Evolutionary conservation across 2,329 filamentous ascomycete species (phyloP), one percentile per base, ranked within the genome.

Genomic region (Neofusicoccum umdonicola): DNA sequence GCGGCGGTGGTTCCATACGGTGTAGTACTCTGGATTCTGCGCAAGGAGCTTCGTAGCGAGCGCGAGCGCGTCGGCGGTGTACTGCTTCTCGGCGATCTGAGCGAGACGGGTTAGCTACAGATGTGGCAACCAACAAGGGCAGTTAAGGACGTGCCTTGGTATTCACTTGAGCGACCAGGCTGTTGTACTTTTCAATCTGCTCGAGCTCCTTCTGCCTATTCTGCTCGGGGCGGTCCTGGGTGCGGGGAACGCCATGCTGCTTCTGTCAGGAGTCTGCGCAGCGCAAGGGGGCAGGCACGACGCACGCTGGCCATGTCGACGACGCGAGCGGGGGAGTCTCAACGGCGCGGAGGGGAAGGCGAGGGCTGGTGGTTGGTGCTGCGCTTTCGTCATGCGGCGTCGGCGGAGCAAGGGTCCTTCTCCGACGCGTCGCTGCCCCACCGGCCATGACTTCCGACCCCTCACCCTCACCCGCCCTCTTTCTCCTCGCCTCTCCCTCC

Each of bases 21-120:
- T 94, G 80, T 95, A 95, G 82, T 93, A 93, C 78, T 96, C 92
- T 31, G 92, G 92, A 76, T 96, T 96, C 71, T 89, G 85, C 52
- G 84, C 85, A 62, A 94, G 83, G 50, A 95, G 85, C 69, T 86
- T 87, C n/a, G 89, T 88, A 39, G 89, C 90, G 63, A 90, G 84
- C 67, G 85, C 80, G 71, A 93, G 86, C 45, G 87, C 85, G 64
- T 87, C 82, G 63, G 80, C 70, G 47, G 82, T 83, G 74, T 82
- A 84, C 69, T 84, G 79, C 66, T 73, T 75, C 58, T 81, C 75
- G 2, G 76, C 70, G 65, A 83, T 74, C 81, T 83, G 67, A 4
- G 27, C 34, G 22, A 8, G 19, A 27, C 8, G 4, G 6, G 35
- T 64, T 17, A 64, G 52, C 45, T 19, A 19, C 9, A 7, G 27